Conservation (phyloP, 257 asterid genomes). For the Cynanchum wilfordii region DNA sequence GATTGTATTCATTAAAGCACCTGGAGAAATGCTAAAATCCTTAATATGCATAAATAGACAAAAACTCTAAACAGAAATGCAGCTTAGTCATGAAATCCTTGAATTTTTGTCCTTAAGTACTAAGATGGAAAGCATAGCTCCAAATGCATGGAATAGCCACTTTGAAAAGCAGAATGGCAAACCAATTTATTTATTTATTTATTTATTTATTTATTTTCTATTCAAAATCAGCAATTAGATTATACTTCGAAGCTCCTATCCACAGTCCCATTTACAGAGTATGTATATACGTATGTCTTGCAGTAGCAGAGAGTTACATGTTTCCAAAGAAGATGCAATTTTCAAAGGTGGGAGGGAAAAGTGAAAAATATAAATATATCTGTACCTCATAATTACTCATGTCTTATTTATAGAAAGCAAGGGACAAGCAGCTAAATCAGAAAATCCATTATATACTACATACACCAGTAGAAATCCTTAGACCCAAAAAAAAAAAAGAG, state of each 20-base stretch:
- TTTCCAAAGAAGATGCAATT: not conserved
- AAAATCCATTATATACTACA: not conserved
- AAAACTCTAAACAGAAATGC: too few relatives aligned
- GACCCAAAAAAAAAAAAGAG: not conserved
- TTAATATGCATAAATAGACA: too few relatives aligned
- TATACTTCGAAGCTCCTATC: not conserved
- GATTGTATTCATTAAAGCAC: not conserved
- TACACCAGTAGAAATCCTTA: not conserved
- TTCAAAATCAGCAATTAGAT: not conserved
- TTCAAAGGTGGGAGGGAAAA: not conserved
- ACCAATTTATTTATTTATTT: not conserved
- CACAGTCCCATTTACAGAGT: not conserved
- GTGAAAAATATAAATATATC: not conserved
- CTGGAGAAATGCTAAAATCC: too few relatives aligned
- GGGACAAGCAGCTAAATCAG: not conserved
- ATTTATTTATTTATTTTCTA: too few relatives aligned
- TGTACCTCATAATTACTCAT: not conserved
- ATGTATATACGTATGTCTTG: not conserved
- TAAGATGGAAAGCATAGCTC: not conserved
- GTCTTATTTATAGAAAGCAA: not conserved
- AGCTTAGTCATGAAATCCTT: too few relatives aligned
- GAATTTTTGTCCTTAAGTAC: too few relatives aligned
- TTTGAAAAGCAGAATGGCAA: not conserved
- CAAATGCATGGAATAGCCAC: not conserved
- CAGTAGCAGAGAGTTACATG: not conserved